Base-by-base conservation (phyloP, 2,329 filamentous ascomycete species). In the Fusarium buxicola region DNA sequence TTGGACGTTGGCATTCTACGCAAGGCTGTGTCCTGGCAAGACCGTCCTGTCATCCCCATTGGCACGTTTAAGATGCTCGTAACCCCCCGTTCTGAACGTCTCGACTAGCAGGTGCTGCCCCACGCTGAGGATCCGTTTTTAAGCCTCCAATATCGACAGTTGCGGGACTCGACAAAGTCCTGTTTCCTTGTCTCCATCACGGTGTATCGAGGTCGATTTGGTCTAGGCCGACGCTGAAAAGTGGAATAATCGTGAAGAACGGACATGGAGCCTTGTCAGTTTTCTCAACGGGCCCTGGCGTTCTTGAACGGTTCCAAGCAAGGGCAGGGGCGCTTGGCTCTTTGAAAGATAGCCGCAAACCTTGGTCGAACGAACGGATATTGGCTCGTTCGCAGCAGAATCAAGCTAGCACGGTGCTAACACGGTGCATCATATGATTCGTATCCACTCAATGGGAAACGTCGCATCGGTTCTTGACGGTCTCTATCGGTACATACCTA, bases 31-130 rank as follows among this genome's bases (percentile, higher is more conserved):
- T 61, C 56, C 35, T 30, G 21, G 7, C 13, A 15, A 62, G 45
- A 51, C 58, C 28, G 44, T 48, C 39, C 55, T 34, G 30, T 38
- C 25, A 43, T 13, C 55, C 8, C 52, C 41, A 66, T 69, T 65
- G 56, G 65, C 56, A 68, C 66, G 61, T 60, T 60, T 63, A 50
- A 32, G 44, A 65, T 60, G 55, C 21, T 21, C 21, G 41, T 16
- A 11, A 18, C 16, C 25, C 51, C 61, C 51, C 50, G 52, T 48
- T 54, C 49, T 32, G 45, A 60, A 63, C 62, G 61, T 58, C 35
- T 55, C 49, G 32, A 46, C 48, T 41, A 51, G 58, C 43, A 53
- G 35, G 27, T 40, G 40, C 36, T 25, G 35, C 55, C n/a, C 43
- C 57, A 35, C 58, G 36, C 46, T 34, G 34, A 31, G 39, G 39